Base-by-base conservation (phyloP, 2,329 filamentous ascomycete genomes). In the Colletotrichum falcatum region DNA sequence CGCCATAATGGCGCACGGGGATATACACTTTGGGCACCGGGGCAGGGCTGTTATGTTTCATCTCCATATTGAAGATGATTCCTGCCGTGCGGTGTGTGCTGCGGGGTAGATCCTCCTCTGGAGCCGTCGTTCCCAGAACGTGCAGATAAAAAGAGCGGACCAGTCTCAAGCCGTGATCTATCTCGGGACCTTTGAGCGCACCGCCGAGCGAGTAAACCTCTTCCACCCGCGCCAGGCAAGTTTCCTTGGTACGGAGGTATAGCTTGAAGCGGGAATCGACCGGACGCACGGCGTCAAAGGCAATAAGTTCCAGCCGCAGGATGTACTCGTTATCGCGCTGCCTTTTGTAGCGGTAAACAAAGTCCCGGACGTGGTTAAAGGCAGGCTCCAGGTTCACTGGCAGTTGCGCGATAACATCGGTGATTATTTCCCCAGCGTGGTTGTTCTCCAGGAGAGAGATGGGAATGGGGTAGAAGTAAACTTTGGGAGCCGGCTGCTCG, bases 261-360 rank as follows among this genome's bases (percentile, higher is more conserved):
- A 83, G 73, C 61, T 83, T 82, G 39, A 82, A 71, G 3, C 81
- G 77, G 1, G 80, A 79, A 2, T 77, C 59, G 0, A 60, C 42
- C 0, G 74, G 66, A 1, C 73, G 56, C 3, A 81, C 72, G 8
- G 77, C 72, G 58, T 83, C 81, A 16, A 82, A 74, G 0, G 79
- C 80, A 26, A 82, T 49, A 70, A 81, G 79, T 11, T 70, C 66
- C 42, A 66, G 44, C 5, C 66, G 55, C 20, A 70, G 42, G 18
- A 68, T 68, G 23, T 14, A 37, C 23, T 65, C 46, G 55, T 55
- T 65, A 39, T 65, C 33, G 26, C 62, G 62, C 49, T 65, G 48
- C 20, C 26, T 44, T 56, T 70, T 66, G 33, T 70, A 66, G 2
- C 46, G 23, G 33, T 66, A 66, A 35, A 66, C 48, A 12, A 70